Percentiles rank a stretch among this genome's conserved stretches.
These are phyloP conservation scores for Syzygium syzygioides DNA, from an alignment of 441 rosid species.

Conservation along the genomic window DNA sequence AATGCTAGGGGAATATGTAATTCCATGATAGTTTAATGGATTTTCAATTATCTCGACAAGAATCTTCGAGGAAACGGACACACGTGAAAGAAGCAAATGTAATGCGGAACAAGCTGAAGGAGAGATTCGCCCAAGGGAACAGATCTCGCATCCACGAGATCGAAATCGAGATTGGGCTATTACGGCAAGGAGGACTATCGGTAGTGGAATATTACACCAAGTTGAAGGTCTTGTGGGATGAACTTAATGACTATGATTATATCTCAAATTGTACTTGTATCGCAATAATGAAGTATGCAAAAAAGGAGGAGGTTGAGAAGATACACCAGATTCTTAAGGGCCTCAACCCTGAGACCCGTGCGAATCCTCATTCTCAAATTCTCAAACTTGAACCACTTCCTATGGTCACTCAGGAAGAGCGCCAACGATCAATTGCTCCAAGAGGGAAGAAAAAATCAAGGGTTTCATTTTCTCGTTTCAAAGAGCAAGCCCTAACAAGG, in stretches of 20 bases:
- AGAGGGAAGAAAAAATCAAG: not conserved
- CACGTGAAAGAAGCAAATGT: not conserved
- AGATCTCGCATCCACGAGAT: not conserved
- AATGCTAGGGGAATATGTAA: not conserved
- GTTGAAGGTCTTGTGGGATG: not conserved
- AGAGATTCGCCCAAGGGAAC: not conserved
- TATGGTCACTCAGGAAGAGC: not conserved
- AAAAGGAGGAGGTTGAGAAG: not conserved
- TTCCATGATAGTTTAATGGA: not conserved
- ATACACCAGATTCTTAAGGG: not conserved
- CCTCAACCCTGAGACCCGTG: not conserved
- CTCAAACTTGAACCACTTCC: not conserved
- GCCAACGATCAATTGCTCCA: not conserved
- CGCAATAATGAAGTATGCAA: not conserved
- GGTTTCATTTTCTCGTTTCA: not conserved
- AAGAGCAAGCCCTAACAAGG: not conserved
- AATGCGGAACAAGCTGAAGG: not conserved
- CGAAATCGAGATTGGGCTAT: not conserved
- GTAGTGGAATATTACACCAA: not conserved
- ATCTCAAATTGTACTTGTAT: not conserved
- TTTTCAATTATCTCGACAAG: not conserved
- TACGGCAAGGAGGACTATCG: not conserved
- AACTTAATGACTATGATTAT: not conserved
- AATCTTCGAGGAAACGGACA: not conserved
- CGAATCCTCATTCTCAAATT: not conserved